Evolutionary conservation across 1,284 basidiomycete species (phyloP).

Genomic region (Sporisorium graminicola): DNA sequence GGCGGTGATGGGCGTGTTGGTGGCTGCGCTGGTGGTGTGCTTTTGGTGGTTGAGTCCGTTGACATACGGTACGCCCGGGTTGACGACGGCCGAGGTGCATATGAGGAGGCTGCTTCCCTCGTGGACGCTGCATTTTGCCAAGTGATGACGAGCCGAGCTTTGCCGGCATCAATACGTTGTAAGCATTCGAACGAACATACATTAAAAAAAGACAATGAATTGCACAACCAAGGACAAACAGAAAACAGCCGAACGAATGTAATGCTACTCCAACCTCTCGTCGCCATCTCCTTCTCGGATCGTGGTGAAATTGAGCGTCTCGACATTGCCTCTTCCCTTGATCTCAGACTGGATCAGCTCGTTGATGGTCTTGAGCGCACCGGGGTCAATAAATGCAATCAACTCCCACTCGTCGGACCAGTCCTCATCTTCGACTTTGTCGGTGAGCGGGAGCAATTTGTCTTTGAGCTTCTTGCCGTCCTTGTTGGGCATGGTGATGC

Average conservation of each 20-base stretch:
- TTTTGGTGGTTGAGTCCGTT: slow-evolving; percentile 63
- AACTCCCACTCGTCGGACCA: slow-evolving; percentile 83
- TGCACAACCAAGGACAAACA: not conserved
- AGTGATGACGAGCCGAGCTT: slow-evolving; percentile 14
- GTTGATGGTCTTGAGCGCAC: slow-evolving; percentile 87
- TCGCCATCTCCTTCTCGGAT: slow-evolving; percentile 62
- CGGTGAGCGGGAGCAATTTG: slow-evolving; percentile 79
- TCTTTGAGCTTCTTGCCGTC: slow-evolving; percentile 82
- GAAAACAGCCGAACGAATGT: not conserved
- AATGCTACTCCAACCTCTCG: slow-evolving; percentile 44
- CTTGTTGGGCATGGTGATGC: slow-evolving; percentile 81
- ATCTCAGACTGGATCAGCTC: slow-evolving; percentile 86
- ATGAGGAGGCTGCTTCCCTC: slow-evolving; percentile 48
- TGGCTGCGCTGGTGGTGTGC: slow-evolving; percentile 39
- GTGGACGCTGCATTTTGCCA: slow-evolving; percentile 64
- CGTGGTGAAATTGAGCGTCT: slow-evolving; percentile 72
- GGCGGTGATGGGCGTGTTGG: slow-evolving; percentile 15
- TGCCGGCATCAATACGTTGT: not conserved
- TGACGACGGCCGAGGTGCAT: slow-evolving; percentile 48
- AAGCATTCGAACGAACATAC: not conserved
- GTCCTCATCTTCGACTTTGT: slow-evolving; percentile 88
- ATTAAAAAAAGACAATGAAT: slow-evolving; percentile 12
- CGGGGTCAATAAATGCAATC: slow-evolving; percentile 88
- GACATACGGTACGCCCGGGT: slow-evolving; percentile 58
- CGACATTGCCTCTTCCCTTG: slow-evolving; percentile 80